phyloP scores from a whole-genome alignment of 495 filamentous ascomycete genomes.

The Neurospora cerealis region DNA sequence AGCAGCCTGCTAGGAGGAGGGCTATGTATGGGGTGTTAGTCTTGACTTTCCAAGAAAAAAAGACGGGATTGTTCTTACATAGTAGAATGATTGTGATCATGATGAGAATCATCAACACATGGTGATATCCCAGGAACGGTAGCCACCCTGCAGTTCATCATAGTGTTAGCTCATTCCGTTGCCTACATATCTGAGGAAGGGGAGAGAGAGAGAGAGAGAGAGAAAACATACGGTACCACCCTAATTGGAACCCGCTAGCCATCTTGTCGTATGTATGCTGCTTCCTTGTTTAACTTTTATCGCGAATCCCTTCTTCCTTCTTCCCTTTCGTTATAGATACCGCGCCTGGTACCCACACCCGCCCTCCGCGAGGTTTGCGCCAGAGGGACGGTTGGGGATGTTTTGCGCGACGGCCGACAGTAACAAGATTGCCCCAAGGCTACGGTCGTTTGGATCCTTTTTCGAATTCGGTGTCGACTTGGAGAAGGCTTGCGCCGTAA shows the following conservation, averaged over 20 bases:
- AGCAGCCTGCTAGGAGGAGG: constrained; percentile 70
- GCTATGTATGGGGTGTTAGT: constrained; percentile 33
- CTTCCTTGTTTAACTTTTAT: constrained; percentile 12
- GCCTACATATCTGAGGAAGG: not conserved
- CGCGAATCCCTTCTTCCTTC: not conserved
- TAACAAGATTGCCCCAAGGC: not conserved
- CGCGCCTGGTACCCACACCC: constrained; percentile 24
- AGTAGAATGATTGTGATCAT: constrained; percentile 88
- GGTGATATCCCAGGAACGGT: constrained; percentile 95
- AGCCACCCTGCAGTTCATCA: constrained; percentile 53
- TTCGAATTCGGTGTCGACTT: not conserved
- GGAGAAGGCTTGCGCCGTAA: not conserved
- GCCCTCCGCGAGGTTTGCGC: constrained; percentile 25
- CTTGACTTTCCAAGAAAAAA: not conserved
- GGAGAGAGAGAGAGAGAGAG: not conserved
- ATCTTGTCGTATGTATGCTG: constrained; percentile 2
- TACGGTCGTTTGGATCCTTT: not conserved
- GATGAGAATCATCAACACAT: constrained; percentile 96
- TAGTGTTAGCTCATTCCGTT: constrained; percentile 6
- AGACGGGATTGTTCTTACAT: constrained; percentile 50
- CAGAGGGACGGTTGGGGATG: constrained; percentile 12
- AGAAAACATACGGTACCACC: constrained; percentile 36
- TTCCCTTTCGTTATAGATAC: not conserved
- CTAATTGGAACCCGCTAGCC: constrained; percentile 25
- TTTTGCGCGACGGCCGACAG: not conserved